phyloP scores from a whole-genome alignment of 345 rosid species.

The Heritiera littoralis region DNA sequence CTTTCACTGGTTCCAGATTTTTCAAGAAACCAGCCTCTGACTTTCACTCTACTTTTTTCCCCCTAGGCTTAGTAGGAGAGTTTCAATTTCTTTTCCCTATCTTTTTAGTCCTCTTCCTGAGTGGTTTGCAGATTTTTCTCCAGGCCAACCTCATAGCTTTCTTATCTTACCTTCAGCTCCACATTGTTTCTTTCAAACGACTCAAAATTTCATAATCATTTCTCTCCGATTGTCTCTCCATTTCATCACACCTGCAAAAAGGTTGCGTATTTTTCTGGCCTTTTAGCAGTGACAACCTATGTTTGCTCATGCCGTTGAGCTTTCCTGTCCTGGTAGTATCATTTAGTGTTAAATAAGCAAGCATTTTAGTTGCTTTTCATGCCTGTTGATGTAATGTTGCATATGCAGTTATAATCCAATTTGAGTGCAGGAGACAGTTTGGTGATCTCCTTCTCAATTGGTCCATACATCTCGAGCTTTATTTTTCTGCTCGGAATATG shows the following conservation, averaged over 20 bases:
- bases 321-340: background rate
- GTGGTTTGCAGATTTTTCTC: slow-evolving; percentile 48
- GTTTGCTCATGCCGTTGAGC: slow-evolving; percentile 15
- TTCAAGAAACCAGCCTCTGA: slow-evolving; percentile 29
- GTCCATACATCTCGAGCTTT: slow-evolving; percentile 42
- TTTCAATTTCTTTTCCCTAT: background rate
- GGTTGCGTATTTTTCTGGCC: slow-evolving; percentile 56
- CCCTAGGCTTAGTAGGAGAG: slow-evolving; percentile 10
- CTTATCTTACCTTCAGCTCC: background rate
- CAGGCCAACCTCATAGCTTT: slow-evolving; percentile 34
- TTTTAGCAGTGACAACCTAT: slow-evolving; percentile 19
- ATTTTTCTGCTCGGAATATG: slow-evolving; percentile 48
- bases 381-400: slow-evolving; percentile 21
- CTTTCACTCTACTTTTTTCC: slow-evolving; percentile 14
- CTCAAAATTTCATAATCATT: background rate
- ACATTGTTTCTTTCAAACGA: no score
- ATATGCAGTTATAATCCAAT: slow-evolving; percentile 11
- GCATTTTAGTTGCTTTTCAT: slow-evolving; percentile 5
- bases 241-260: slow-evolving; percentile 23
- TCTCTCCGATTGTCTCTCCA: slow-evolving; percentile 14
- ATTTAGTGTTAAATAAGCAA: background rate
- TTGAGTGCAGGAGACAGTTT: slow-evolving; percentile 54
- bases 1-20: slow-evolving; percentile 34
- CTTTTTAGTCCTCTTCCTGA: slow-evolving; percentile 7
- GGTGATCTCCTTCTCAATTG: slow-evolving; percentile 54